Base-by-base conservation (phyloP, 257 asterid genomes). In the Euphrasia confusa region DNA sequence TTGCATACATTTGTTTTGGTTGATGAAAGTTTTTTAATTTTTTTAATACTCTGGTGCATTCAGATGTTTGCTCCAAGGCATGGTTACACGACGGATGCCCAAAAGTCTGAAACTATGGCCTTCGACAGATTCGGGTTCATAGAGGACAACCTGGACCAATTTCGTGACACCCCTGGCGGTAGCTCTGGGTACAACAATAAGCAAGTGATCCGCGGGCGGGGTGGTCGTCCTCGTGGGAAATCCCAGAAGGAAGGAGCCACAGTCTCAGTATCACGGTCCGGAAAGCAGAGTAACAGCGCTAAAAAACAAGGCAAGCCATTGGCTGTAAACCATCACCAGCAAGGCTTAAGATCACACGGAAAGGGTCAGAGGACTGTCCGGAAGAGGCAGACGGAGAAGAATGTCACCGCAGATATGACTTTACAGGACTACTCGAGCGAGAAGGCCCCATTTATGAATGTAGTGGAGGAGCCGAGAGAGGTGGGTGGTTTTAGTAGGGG, bases 311-410 rank as follows among this genome's bases (percentile, higher is more conserved):
- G 78, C 1, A 83, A 77, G 63, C 60, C 80, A 8, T 69, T 87
- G 78, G 72, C 78, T 35, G 84, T 86, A 64, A 77, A 72, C 69
- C 88, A 83, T 53, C 69, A 69, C 76, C 84, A 81, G 76, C 90
- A 80, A 61, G 82, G 84, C 42, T 80, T 73, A 28, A 77, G 69
- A 63, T 67, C 84, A 18, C 90, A 80, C 54, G 80, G 78, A 12
- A 88, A 90, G 2, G 96, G 98, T 48, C 88, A 77, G 9, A 77
- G 98, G 72, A 91, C 96, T 58, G 54, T 83, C 35, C 65, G 96
- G 68, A 79, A 65, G 72, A 82, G 95, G 74, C 88, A 95, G 72
- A 60, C 60, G 1, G 90, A 79, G 69, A 81, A 75, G 73, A 80
- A 75, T 63, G 58, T 66, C 0, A 75, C 61, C n/a, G 63, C 40